A percentile compares a stretch with the other conserved stretches of the same genome.
Conservation (phyloP, 2,329 filamentous ascomycete genomes). For the Beauveria scarabaeidicola region DNA sequence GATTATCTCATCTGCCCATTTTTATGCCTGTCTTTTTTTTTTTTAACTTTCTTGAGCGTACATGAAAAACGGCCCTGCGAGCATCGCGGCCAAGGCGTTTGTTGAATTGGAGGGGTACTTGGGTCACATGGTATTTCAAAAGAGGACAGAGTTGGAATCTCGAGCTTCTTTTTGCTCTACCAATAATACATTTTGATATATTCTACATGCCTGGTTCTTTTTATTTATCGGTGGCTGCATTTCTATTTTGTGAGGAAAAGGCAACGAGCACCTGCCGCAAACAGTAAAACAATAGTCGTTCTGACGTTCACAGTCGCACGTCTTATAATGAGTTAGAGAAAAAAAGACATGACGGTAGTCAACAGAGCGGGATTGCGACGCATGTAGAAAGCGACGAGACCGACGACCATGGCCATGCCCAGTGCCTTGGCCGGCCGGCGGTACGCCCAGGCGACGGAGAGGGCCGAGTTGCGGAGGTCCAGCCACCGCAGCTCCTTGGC, state of each 20-base stretch:
- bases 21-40: not conserved
- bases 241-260: not conserved
- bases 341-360: constrained; percentile 18
- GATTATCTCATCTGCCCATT: not conserved
- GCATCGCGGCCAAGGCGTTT: not conserved
- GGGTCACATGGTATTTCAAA: too few relatives aligned
- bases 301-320: not conserved
- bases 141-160: not conserved
- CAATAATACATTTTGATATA: not conserved
- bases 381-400: constrained; percentile 59
- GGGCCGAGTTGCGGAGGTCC: constrained; percentile 35
- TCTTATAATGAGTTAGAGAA: constrained; percentile 16
- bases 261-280: not conserved
- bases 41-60: not conserved
- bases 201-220: not conserved
- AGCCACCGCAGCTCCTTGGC: constrained; percentile 60
- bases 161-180: not conserved
- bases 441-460: constrained; percentile 49
- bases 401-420: constrained; percentile 58
- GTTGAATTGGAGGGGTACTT: not conserved
- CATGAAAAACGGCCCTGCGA: not conserved
- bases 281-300: not conserved
- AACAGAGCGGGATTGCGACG: constrained; percentile 36
- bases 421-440: constrained; percentile 54
- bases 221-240: not conserved